phyloP scores from a whole-genome alignment of 2,329 filamentous ascomycete species.

The Colletotrichum sp. region DNA sequence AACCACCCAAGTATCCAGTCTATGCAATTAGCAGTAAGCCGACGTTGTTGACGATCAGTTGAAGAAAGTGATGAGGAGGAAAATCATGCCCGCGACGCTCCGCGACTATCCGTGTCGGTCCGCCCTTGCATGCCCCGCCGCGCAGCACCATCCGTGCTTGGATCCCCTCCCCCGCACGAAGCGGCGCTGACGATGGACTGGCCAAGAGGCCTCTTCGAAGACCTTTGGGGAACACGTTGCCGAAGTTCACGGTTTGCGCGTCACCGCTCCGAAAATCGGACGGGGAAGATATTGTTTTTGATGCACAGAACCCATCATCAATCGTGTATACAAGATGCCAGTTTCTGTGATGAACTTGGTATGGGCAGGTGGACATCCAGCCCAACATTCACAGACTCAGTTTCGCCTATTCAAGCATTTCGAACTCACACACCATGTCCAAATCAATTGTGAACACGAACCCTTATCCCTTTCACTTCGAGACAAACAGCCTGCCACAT shows the following conservation, averaged over 20 bases:
- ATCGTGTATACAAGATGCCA: background rate
- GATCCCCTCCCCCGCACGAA: background rate
- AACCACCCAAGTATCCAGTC: background rate
- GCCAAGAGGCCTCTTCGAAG: background rate
- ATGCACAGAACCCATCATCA: background rate
- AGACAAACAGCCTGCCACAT: slow-evolving; percentile 29
- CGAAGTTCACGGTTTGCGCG: background rate
- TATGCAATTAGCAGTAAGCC: background rate
- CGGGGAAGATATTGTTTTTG: background rate
- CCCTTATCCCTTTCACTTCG: slow-evolving; percentile 37
- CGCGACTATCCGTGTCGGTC: slow-evolving; percentile 14
- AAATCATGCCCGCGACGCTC: background rate
- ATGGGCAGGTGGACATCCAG: background rate
- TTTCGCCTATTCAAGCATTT: background rate
- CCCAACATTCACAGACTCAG: background rate
- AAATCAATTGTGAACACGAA: slow-evolving; percentile 33
- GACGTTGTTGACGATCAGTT: background rate
- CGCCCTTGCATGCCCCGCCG: background rate
- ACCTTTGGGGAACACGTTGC: background rate
- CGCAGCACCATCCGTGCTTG: background rate
- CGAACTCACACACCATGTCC: slow-evolving; percentile 22
- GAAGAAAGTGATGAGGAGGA: background rate
- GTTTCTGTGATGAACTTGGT: background rate
- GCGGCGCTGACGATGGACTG: background rate
- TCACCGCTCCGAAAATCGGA: background rate